These are phyloP conservation scores for Wickerhamiella parazyma DNA, from an alignment of 805 yeast genomes.

Conservation along the genomic window DNA sequence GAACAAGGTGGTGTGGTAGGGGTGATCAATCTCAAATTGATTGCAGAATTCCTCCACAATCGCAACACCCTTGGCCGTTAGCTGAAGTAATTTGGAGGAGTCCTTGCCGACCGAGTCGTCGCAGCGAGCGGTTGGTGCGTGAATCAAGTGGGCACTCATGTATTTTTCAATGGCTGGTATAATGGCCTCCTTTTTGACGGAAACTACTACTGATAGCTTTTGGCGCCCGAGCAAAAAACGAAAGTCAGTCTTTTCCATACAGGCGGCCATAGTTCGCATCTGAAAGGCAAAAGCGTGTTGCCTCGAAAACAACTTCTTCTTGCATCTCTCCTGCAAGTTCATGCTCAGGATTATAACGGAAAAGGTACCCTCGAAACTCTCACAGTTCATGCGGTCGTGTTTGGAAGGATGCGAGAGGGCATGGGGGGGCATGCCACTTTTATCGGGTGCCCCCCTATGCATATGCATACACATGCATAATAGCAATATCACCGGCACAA, in stretches of 20 bases:
- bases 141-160: conserved; percentile 3
- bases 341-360: conserved; percentile 1
- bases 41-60: conserved; percentile 47
- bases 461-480: too few species aligned
- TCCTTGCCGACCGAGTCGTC: not conserved
- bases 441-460: too few species aligned
- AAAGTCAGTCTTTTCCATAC: not conserved
- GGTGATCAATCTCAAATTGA: conserved; percentile 35
- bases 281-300: not conserved
- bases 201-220: not conserved
- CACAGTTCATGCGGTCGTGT: not conserved
- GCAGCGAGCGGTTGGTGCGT: conserved; percentile 1
- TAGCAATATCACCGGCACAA: too few species aligned
- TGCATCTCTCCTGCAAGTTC: not conserved
- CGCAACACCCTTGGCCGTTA: conserved; percentile 84
- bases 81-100: conserved; percentile 39
- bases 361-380: conserved; percentile 3
- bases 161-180: not conserved
- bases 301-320: not conserved
- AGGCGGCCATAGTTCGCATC: not conserved
- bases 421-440: too few species aligned
- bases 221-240: not conserved
- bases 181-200: not conserved
- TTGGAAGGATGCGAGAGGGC: too few species aligned
- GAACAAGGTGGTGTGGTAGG: conserved; percentile 29